Conservation (phyloP, 345 rosid species). For the Sisymbrium irio region DNA sequence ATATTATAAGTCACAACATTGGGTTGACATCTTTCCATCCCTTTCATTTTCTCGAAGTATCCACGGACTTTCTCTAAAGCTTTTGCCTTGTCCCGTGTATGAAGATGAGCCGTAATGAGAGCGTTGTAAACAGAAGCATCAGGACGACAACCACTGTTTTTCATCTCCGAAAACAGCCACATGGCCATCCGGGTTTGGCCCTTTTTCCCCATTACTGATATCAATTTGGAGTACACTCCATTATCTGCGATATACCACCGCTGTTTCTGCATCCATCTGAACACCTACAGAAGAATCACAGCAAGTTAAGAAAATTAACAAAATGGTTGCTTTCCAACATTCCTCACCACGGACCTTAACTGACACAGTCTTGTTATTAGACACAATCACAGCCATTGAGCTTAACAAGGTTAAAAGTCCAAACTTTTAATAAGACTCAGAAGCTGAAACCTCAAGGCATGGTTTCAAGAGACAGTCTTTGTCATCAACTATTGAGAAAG, state of each 20-base stretch:
- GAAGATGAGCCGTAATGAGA: constrained; percentile 86
- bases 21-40: constrained; percentile 73
- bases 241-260: constrained; percentile 86
- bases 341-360: background rate
- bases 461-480: background rate
- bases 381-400: background rate
- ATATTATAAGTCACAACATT: constrained; percentile 87
- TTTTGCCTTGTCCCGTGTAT: constrained; percentile 71
- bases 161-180: constrained; percentile 99
- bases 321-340: background rate
- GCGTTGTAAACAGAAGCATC: constrained; percentile 90
- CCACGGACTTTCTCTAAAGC: constrained; percentile 75
- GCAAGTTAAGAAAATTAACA: background rate
- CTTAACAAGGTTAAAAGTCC: background rate
- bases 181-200: constrained; percentile 93
- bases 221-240: constrained; percentile 80
- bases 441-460: background rate
- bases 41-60: constrained; percentile 83
- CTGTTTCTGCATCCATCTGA: constrained; percentile 99
- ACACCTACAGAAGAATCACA: constrained; percentile 51
- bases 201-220: constrained; percentile 80
- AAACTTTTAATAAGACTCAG: too few relatives aligned
- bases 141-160: constrained; percentile 89
- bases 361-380: background rate
- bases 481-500: background rate